Evolutionary conservation across 352 stramenopile genomes (phyloP), one percentile per base, ranked within the genome.

Genomic region (Phytophthora chlamydospora): DNA sequence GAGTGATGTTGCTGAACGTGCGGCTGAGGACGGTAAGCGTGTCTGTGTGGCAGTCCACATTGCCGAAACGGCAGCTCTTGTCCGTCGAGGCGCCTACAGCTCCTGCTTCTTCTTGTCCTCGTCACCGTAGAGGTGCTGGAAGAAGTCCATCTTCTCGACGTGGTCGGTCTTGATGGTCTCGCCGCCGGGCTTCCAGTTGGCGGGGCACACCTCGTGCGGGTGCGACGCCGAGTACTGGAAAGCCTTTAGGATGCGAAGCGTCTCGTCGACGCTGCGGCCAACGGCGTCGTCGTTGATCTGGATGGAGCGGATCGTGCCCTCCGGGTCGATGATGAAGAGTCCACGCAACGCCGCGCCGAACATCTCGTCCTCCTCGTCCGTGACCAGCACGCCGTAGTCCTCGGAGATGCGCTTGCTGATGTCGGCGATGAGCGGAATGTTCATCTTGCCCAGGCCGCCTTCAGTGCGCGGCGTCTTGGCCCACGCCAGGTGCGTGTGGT

Each of bases 101-200:
- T 83, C 76, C 33, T 78, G 55, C 52, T 87, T 90, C 47, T 67
- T 69, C 48, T 88, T 78, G 33, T 71, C 52, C 39, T 88, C 70
- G 29, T 79, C 66, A 27, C 80, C 78, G 69, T 92, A 92, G n/a
- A 94, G 56, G 76, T 88, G 82, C 73, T 90, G 79, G 72, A 90
- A 89, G 57, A 89, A 92, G 69, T 91, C 83, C 57, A 92, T 88
- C 69, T 91, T 91, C 58, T 88, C 78, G 13, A 88, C 66, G 73
- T 91, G 83, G 71, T 95, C 63, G 21, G 83, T 90, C 80, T 91
- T 93, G 65, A 95, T 95, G 35, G 85, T 94, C 64, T 93, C 78
- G 38, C 71, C 74, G 51, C 85, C 83, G 10, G 85, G 83, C 68
- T 88, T 93, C 86, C 84, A 95, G 78, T 94, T 94, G 36, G 86